A percentile compares a stretch with the other conserved stretches of the same genome.
Evolutionary conservation across 1,139 yeast genomes (phyloP).

Genomic region (Candida labiduridarum): DNA sequence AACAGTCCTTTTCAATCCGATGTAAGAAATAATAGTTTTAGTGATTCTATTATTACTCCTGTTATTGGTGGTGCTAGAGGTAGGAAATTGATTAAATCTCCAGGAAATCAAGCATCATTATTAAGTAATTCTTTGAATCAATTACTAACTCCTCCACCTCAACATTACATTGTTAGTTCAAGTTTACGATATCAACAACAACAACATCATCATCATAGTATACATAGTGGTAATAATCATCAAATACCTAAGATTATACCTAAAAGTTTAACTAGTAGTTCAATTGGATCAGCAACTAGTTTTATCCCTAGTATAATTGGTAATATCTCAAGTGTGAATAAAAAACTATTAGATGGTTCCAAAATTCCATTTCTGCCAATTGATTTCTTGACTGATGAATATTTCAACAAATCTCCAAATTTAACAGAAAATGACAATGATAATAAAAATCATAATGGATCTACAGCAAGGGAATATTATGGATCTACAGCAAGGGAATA

Average conservation of each 20-base stretch:
- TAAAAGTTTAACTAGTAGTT: slow-evolving; percentile 7
- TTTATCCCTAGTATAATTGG: slow-evolving; percentile 47
- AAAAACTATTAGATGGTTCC: slow-evolving; percentile 37
- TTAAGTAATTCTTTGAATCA: slow-evolving; percentile 3
- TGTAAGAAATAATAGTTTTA: not conserved
- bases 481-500: slow-evolving; percentile 6
- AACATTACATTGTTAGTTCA: slow-evolving; percentile 10
- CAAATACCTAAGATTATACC: slow-evolving; percentile 3
- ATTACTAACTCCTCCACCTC: slow-evolving; percentile 12
- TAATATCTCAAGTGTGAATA: slow-evolving; percentile 40
- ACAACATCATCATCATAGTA: not conserved
- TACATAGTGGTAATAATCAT: too few species aligned
- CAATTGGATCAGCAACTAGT: slow-evolving; percentile 27
- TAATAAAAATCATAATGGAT: not conserved
- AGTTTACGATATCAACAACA: slow-evolving; percentile 3
- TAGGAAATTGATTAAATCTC: slow-evolving; percentile 9
- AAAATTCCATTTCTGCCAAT: slow-evolving; percentile 47
- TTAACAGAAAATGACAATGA: not conserved
- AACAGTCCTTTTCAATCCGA: slow-evolving; percentile 7
- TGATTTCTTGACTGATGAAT: slow-evolving; percentile 42
- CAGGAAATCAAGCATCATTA: slow-evolving; percentile 4
- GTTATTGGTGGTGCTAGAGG: slow-evolving; percentile 7
- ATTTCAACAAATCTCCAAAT: slow-evolving; percentile 20
- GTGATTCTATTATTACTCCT: not conserved
- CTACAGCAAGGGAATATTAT: slow-evolving; percentile 2